Percentiles rank a stretch among this genome's conserved stretches.
These are phyloP conservation scores for Ensete glaucum DNA, from an alignment of 176 grass and related monocot genomes.

Conservation along the genomic window DNA sequence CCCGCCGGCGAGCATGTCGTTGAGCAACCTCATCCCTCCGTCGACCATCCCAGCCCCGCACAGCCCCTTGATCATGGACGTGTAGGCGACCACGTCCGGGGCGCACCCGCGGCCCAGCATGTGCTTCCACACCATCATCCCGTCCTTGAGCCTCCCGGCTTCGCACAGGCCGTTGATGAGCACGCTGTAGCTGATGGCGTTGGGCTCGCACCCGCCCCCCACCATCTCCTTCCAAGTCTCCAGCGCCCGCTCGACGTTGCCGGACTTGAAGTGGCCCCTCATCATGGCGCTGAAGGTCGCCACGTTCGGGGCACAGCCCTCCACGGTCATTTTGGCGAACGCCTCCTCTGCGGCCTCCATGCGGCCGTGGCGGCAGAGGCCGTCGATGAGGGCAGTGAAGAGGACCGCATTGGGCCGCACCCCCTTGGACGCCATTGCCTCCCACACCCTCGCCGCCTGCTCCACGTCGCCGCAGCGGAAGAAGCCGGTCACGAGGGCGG, in stretches of 20 bases:
- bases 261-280: conserved; percentile 59
- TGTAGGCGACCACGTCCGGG: conserved; percentile 73
- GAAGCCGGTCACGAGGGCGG: conserved; percentile 53
- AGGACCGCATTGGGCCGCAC: conserved; percentile 57
- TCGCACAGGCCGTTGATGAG: conserved; percentile 67
- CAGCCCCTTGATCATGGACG: conserved; percentile 81
- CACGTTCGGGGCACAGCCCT: conserved; percentile 59
- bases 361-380: conserved; percentile 44
- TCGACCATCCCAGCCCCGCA: conserved; percentile 66
- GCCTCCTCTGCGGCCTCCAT: conserved; percentile 49
- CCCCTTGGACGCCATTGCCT: conserved; percentile 28
- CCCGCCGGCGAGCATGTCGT: conserved; percentile 55
- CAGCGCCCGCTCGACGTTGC: conserved; percentile 40
- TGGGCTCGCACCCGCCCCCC: conserved; percentile 36
- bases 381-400: conserved; percentile 66
- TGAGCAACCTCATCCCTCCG: conserved; percentile 51
- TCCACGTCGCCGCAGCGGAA: conserved; percentile 47
- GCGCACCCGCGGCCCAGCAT: conserved; percentile 54
- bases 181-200: conserved; percentile 63
- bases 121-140: conserved; percentile 95
- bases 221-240: conserved; percentile 62
- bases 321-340: conserved; percentile 45
- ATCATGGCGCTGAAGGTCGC: conserved; percentile 72
- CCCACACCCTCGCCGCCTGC: conserved; percentile 52
- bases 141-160: conserved; percentile 64